These are phyloP conservation scores for Pochonia chlamydosporia DNA, from an alignment of 2,329 filamentous ascomycete species.

Conservation along the genomic window DNA sequence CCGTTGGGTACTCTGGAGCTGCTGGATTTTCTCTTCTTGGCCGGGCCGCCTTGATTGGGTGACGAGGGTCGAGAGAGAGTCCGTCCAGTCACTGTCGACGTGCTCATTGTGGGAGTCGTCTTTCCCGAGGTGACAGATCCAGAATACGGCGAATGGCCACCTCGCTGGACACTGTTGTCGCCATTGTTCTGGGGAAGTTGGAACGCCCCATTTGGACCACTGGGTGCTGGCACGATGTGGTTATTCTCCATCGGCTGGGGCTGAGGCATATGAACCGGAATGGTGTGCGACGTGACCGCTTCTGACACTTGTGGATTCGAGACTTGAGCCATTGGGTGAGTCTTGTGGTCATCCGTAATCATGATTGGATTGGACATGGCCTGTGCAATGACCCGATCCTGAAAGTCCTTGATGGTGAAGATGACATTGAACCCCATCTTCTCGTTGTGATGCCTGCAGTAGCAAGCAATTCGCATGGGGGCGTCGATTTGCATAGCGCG, in stretches of 20 bases:
- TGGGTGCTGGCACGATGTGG: constrained; percentile 21
- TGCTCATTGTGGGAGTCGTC: constrained; percentile 22
- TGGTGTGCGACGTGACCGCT: constrained; percentile 16
- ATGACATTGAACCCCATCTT: constrained; percentile 91
- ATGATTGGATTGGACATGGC: constrained; percentile 83
- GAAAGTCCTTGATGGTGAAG: constrained; percentile 83
- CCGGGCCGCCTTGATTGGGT: constrained; percentile 60
- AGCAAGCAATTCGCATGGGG: constrained; percentile 95
- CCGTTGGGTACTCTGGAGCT: constrained; percentile 65
- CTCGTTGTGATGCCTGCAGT: constrained; percentile 91
- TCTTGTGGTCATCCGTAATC: constrained; percentile 98
- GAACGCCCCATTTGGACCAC: constrained; percentile 37
- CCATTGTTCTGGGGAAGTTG: constrained; percentile 56
- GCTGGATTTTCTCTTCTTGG: constrained; percentile 80
- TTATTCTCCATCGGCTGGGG: constrained; percentile 21
- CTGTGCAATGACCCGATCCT: constrained; percentile 73
- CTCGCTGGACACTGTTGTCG: constrained; percentile 52
- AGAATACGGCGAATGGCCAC: constrained; percentile 31
- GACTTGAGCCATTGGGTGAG: constrained; percentile 42
- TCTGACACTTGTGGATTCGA: constrained; percentile 23
- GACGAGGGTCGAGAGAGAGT: constrained; percentile 68
- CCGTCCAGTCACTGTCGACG: constrained; percentile 16
- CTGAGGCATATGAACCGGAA: constrained; percentile 12
- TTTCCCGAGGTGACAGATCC: constrained; percentile 23
- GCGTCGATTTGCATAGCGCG: constrained; percentile 73